Evolutionary conservation across 495 filamentous ascomycete genomes (phyloP).

Genomic region (Penicilliopsis zonata): DNA sequence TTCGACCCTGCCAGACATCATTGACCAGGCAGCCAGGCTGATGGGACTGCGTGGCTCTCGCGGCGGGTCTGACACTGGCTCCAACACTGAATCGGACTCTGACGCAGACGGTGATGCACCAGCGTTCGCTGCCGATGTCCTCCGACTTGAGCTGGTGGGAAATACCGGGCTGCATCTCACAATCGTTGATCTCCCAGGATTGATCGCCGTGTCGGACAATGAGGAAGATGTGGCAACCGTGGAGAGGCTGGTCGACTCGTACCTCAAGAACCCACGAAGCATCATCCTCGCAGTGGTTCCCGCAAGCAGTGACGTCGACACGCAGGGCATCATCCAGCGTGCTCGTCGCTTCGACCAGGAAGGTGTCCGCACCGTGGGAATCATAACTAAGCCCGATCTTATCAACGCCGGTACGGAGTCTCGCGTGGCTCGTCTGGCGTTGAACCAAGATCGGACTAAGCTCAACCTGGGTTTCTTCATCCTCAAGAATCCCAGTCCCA

Average conservation of each 20-base stretch:
- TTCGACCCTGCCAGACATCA: too few relatives aligned
- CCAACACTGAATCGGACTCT: constrained; percentile 11
- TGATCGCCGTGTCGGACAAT: constrained; percentile 24
- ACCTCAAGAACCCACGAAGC: constrained; percentile 18
- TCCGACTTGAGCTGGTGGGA: constrained; percentile 38
- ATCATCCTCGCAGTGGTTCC: constrained; percentile 28
- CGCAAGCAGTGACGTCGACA: constrained; percentile 38
- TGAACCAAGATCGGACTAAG: constrained; percentile 26
- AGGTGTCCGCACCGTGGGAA: constrained; percentile 39
- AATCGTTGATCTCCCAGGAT: constrained; percentile 42
- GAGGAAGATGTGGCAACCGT: constrained; percentile 19
- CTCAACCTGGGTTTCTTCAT: constrained; percentile 34
- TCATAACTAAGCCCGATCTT: constrained; percentile 41
- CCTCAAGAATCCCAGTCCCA: constrained; percentile 15
- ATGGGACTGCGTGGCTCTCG: constrained; percentile 3
- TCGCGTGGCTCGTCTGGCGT: constrained; percentile 20
- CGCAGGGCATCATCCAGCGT: constrained; percentile 35
- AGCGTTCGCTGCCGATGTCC: constrained; percentile 35
- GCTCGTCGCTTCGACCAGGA: constrained; percentile 30
- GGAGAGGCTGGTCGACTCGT: constrained; percentile 14
- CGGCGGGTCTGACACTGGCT: constrained; percentile 4
- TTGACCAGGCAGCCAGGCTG: too few relatives aligned
- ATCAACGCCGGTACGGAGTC: constrained; percentile 22
- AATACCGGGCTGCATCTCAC: constrained; percentile 39
- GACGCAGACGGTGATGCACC: constrained; percentile 8